Base-by-base conservation (phyloP, 768 basidiomycete genomes). In the Phylloporus arenicola region DNA sequence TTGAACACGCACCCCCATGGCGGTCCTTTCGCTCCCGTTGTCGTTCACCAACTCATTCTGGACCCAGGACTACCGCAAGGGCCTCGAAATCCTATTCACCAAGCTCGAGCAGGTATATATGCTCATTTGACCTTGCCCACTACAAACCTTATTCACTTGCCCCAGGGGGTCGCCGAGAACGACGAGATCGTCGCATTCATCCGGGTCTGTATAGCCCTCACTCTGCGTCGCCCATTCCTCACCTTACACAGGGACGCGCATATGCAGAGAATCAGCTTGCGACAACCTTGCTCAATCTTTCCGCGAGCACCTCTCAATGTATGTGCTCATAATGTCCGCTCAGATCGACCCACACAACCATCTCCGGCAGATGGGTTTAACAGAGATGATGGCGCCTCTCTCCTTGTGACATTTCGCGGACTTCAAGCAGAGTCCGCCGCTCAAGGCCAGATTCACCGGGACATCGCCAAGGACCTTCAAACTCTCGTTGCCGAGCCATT, bases 41-140 rank as follows among this genome's bases (percentile, higher is more conserved):
- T 79, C 80, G 14, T 96, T 96, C 66, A 82, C 77, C 49, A 94
- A 95, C 68, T 93, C 92, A 27, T 96, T 96, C 74, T 96, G 93
- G 93, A 81, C 92, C 14, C 86, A 90, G 66, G 91, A 93, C 72
- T 93, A 91, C 64, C 77, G 89, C 40, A 80, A 72, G 52, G 93
- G 92, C 30, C 76, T 96, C 25, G 83, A 95, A 55, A 79, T 87
- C 20, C 69, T 92, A 29, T 91, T 81, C 64, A 68, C 62, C 39
- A 85, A 88, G 68, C 80, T 92, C 22, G 85, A 91, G 58, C 86
- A 89, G 77, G 90, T 85, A 53, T n/a, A n/a, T n/a, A n/a, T 43
- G 73, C 59, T 13, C 39, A 8, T 30, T 30, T 43, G 33, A 16
- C 54, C 27, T 46, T 27, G 8, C 17, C 39, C 11, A n/a, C 30